These are phyloP conservation scores for Neofusicoccum umdonicola DNA, from an alignment of 2,329 filamentous ascomycete genomes.

Conservation along the genomic window DNA sequence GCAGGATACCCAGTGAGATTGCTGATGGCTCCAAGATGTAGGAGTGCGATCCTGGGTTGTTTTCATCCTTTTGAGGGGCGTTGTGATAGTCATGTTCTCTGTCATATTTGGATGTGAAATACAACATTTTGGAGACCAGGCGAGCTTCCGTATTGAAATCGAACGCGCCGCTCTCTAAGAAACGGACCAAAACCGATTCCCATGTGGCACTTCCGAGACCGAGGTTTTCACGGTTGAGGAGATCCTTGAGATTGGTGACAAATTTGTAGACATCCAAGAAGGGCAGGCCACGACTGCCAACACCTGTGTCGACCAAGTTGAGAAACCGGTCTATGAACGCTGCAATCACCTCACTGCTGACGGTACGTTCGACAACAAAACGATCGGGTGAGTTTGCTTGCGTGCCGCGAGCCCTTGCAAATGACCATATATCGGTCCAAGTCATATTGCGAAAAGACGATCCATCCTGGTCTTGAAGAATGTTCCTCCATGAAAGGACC, in stretches of 20 bases:
- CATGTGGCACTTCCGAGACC: conserved; percentile 42
- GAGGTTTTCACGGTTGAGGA: conserved; percentile 38
- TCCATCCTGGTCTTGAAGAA: not conserved
- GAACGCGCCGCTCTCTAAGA: conserved; percentile 50
- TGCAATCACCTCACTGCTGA: conserved; percentile 59
- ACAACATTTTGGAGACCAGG: conserved; percentile 39
- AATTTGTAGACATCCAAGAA: not conserved
- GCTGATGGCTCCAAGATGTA: conserved; percentile 48
- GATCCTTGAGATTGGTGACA: conserved; percentile 35
- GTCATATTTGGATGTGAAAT: conserved; percentile 42
- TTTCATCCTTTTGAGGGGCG: conserved; percentile 26
- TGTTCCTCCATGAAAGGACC: conserved; percentile 43
- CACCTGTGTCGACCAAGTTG: conserved; percentile 42
- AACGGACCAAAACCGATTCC: conserved; percentile 49
- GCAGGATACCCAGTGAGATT: conserved; percentile 41
- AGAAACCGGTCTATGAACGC: conserved; percentile 55
- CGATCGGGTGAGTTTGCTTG: conserved; percentile 8
- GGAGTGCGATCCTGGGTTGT: conserved; percentile 24
- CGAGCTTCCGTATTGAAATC: conserved; percentile 45
- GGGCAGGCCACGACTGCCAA: conserved; percentile 38
- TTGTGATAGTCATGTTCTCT: conserved; percentile 39
- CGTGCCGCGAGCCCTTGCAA: not conserved
- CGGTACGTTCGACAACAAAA: conserved; percentile 41
- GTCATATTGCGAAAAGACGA: conserved; percentile 2
- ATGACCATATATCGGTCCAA: conserved; percentile 6